phyloP scores from a whole-genome alignment of 2,329 filamentous ascomycete species.

The Microcera coccophila region DNA sequence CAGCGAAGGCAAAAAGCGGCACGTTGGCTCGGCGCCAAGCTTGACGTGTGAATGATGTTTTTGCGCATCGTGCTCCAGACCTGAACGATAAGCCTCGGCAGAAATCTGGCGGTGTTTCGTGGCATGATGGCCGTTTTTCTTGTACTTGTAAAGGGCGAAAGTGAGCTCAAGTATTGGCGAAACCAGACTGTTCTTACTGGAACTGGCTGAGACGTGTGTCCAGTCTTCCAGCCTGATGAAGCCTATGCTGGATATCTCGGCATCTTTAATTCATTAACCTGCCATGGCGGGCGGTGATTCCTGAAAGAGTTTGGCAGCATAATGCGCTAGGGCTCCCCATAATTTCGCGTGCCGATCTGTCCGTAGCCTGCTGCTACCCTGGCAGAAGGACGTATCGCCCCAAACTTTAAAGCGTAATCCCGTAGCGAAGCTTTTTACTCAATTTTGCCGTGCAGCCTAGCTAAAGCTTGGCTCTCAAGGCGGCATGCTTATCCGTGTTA shows the following conservation, averaged over 20 bases:
- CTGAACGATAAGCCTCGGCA: slow-evolving; percentile 1
- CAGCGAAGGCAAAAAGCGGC: slow-evolving; percentile 2
- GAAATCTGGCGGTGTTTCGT: slow-evolving; percentile 8
- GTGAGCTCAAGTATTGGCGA: no score
- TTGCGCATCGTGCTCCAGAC: background rate
- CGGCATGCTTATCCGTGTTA: slow-evolving; percentile 27
- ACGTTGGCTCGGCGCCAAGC: slow-evolving; percentile 15
- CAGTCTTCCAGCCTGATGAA: background rate
- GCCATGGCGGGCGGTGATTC: background rate
- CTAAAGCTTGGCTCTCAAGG: slow-evolving; percentile 28
- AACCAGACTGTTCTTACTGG: slow-evolving; percentile 15
- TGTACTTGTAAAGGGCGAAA: no score
- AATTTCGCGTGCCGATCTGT: slow-evolving; percentile 28
- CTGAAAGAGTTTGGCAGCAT: background rate
- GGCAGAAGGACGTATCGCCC: slow-evolving; percentile 10
- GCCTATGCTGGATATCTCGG: slow-evolving; percentile 25
- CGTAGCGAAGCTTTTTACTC: slow-evolving; percentile 24
- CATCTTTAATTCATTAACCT: slow-evolving; percentile 14
- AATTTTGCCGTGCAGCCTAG: slow-evolving; percentile 27
- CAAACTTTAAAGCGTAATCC: slow-evolving; percentile 16
- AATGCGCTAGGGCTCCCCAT: slow-evolving; percentile 16
- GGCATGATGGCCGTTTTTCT: no score
- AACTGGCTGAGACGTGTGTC: slow-evolving; percentile 5
- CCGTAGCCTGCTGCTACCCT: slow-evolving; percentile 17
- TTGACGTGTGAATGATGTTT: background rate